Evolutionary conservation across 768 basidiomycete genomes (phyloP), one percentile per base, ranked within the genome.

Genomic region (Gyrodon lividus): DNA sequence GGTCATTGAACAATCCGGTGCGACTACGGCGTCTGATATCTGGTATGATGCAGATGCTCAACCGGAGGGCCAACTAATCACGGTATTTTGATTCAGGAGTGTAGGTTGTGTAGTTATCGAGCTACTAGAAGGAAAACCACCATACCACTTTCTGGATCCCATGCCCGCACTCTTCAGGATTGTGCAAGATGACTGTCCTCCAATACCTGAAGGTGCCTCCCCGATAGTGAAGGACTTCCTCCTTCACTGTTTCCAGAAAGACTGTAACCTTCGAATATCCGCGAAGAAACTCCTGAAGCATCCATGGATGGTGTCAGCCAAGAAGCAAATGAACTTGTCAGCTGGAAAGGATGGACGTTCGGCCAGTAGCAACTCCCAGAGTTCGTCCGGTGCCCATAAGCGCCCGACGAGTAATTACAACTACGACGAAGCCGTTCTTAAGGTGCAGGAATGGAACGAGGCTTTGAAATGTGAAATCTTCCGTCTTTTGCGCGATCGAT

Each of bases 161-260:
- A 97, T 99, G 94, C 97, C 95, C 41, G 97, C 97, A 1, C 81
- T 99, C 23, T 99, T 97, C 72, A 85, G 97, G 46, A 98, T 99
- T 54, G 97, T 99, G 10, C 95, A 98, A 68, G 97, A 99, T 64
- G 97, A 98, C 67, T 89, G 85, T 61, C 96, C 97, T 30, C 95
- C 92, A 4, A 92, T 99, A 62, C 97, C 97, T 0, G 94, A 97
- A 54, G 92, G 93, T 16, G 91, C 92, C 1, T 93, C 91, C 8
- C 91, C 94, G 0, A 89, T 95, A 54, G 95, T 97, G 56, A 92
- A 96, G 61, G 94, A 98, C 69, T 99, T 99, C 62, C 76, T 98
- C 13, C 89, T 91, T 60, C 93, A 97, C 53, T 98, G 97, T 64
- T 99, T 99, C 70, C 96, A 98, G 75, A 98, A 98, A 71, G 96